A percentile compares a stretch with the other conserved stretches of the same genome.
These are phyloP conservation scores for Mycena indigotica DNA, from an alignment of 768 basidiomycete species.

Conservation along the genomic window DNA sequence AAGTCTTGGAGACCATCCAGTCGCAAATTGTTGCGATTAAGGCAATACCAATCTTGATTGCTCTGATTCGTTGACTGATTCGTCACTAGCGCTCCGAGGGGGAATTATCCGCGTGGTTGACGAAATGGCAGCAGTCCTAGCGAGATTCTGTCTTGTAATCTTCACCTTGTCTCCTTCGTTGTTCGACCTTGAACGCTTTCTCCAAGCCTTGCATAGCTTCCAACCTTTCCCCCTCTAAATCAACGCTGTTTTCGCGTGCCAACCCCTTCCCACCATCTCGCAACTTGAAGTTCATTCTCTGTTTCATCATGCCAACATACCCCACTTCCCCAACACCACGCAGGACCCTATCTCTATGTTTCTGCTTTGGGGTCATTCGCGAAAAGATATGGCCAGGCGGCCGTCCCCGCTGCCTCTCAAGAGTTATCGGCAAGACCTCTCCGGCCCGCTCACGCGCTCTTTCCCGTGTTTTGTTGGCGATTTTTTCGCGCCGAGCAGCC, in stretches of 20 bases:
- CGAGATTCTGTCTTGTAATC: not conserved
- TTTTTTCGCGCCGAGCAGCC: constrained; percentile 59
- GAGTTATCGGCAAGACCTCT: constrained; percentile 53
- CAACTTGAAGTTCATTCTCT: constrained; percentile 53
- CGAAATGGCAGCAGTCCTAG: not conserved
- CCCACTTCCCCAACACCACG: constrained; percentile 65
- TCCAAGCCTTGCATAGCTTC: constrained; percentile 34
- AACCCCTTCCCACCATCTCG: constrained; percentile 18
- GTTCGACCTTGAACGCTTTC: constrained; percentile 15
- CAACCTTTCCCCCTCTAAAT: constrained; percentile 39
- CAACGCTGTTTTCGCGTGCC: constrained; percentile 23
- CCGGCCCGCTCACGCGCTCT: constrained; percentile 63
- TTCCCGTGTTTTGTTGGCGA: constrained; percentile 67
- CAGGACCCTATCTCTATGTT: constrained; percentile 51
- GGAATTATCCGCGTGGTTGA: not conserved
- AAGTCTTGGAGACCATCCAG: constrained; percentile 51
- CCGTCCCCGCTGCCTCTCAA: constrained; percentile 50
- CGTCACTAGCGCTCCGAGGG: not conserved
- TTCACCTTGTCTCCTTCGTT: not conserved
- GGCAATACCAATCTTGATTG: constrained; percentile 27
- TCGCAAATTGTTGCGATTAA: constrained; percentile 48
- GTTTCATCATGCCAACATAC: constrained; percentile 69
- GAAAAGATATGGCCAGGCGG: constrained; percentile 65
- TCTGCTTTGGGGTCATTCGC: constrained; percentile 52
- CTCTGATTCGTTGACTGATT: not conserved